Evolutionary conservation across 2,329 filamentous ascomycete genomes (phyloP).

Genomic region (Allantophomopsis lycopodina): DNA sequence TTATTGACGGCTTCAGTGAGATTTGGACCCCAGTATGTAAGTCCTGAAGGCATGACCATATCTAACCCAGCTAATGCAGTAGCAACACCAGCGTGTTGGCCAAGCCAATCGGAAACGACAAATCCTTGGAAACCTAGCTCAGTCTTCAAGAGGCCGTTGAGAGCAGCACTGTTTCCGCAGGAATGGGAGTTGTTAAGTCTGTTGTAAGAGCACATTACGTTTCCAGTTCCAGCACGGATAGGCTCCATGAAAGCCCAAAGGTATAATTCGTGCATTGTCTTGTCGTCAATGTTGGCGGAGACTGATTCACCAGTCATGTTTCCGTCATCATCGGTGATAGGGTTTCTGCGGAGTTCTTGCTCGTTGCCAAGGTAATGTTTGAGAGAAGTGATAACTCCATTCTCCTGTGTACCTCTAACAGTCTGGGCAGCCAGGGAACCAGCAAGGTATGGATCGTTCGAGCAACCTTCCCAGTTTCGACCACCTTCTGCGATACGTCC

Average conservation of each 20-base stretch:
- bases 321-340: slow-evolving; percentile 41
- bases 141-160: slow-evolving; percentile 72
- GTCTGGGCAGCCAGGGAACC: slow-evolving; percentile 56
- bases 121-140: slow-evolving; percentile 80
- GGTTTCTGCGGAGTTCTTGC: slow-evolving; percentile 38
- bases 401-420: slow-evolving; percentile 63
- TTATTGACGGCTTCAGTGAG: slow-evolving; percentile 44
- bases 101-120: slow-evolving; percentile 75
- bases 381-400: slow-evolving; percentile 64
- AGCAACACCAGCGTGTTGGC: slow-evolving; percentile 65
- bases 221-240: slow-evolving; percentile 61
- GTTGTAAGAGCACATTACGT: slow-evolving; percentile 75
- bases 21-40: slow-evolving; percentile 28
- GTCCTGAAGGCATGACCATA: slow-evolving; percentile 49
- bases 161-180: slow-evolving; percentile 62
- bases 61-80: slow-evolving; percentile 59
- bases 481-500: slow-evolving; percentile 54
- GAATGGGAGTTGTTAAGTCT: slow-evolving; percentile 55
- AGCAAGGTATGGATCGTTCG: slow-evolving; percentile 51
- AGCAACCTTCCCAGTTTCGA: slow-evolving; percentile 51
- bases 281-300: slow-evolving; percentile 65
- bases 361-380: slow-evolving; percentile 62
- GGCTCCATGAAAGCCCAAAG: slow-evolving; percentile 76
- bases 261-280: slow-evolving; percentile 65
- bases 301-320: slow-evolving; percentile 34